Evolutionary conservation across 768 basidiomycete genomes (phyloP), one percentile per base, ranked within the genome.

Genomic region (Lentinula lateritia): DNA sequence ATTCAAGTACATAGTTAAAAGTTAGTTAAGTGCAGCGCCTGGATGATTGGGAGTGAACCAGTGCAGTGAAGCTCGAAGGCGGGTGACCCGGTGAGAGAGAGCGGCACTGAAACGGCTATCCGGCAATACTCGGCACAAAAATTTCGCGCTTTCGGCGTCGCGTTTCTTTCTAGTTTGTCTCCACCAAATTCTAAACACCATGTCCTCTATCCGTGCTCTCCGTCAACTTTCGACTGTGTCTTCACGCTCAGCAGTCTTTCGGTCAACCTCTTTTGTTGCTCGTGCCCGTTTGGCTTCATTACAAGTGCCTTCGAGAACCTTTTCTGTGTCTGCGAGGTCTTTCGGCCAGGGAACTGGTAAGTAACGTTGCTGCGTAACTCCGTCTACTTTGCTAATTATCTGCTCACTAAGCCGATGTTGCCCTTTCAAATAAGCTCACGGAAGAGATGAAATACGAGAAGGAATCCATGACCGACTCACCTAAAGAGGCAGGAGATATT

Each of bases 361-460:
- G 79, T 75, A 62, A 39, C 61, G 12, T 60, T 66, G 38, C 20
- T 63, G 34, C 67, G 62, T 68, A 60, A 39, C 6, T 23, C 61
- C 62, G 54, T 62, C 58, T 62, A 50, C 41, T 42, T 43, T 42
- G 3, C 23, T 42, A 42, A 39, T 28, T n/a, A 15, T 58, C 61
- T n/a, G 60, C 50, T 8, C 41, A 13, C 50, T 15, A 55, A 92
- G 92, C 87, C 62, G 92, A 95, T 71, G 77, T 90, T 36, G 72
- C 83, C 20, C 84, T 98, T 46, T 78, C 86, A 9, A 81, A 88
- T 69, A 92, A 90, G 67, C 78, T 96, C 53, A 72, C 80, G 54
- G 86, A 90, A 71, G 96, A 98, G 77, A 80, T 97, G 67, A 79
- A 87, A 68, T 97, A 90, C 71, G 95, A 99, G 77, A 78, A 83